phyloP scores from a whole-genome alignment of 345 rosid genomes.

The Populus pruinosa region DNA sequence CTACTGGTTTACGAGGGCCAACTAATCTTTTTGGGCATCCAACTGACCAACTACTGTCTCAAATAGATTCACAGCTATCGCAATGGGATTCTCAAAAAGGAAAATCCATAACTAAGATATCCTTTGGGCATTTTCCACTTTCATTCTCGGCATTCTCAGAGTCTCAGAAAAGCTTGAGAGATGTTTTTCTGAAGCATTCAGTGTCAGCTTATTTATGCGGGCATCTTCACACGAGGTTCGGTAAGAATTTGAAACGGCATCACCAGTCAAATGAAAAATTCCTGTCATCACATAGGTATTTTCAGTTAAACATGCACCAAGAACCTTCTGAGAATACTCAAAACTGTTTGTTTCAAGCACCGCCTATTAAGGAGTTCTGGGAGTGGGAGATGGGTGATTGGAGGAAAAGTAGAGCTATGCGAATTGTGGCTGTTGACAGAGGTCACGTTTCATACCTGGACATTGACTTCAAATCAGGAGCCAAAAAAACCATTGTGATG shows the following conservation, averaged over 20 bases:
- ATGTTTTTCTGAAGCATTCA: conserved; percentile 80
- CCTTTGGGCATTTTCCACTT: conserved; percentile 92
- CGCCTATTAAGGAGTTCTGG: conserved; percentile 66
- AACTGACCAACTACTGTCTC: conserved; percentile 61
- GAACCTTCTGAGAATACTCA: conserved; percentile 28
- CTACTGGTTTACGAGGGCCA: conserved; percentile 84
- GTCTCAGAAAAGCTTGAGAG: conserved; percentile 62
- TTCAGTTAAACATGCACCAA: conserved; percentile 72
- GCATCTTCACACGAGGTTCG: conserved; percentile 83
- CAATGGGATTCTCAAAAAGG: conserved; percentile 63
- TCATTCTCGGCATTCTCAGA: conserved; percentile 68
- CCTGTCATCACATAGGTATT: conserved; percentile 42
- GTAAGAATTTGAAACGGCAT: conserved; percentile 82
- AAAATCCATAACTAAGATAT: conserved; percentile 65
- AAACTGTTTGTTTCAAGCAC: conserved; percentile 65
- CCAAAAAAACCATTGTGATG: conserved; percentile 56
- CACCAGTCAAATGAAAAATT: conserved; percentile 40
- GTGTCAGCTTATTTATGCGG: conserved; percentile 81
- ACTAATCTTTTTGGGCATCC: conserved; percentile 96
- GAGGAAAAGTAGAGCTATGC: conserved; percentile 79
- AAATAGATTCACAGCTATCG: conserved; percentile 60
- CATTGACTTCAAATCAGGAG: conserved; percentile 56
- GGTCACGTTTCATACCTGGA: conserved; percentile 85
- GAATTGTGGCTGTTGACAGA: conserved; percentile 79
- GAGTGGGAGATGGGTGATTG: conserved; percentile 99